These are phyloP conservation scores for Calonectria multiphialidica DNA, from an alignment of 2,329 filamentous ascomycete species.

Conservation along the genomic window DNA sequence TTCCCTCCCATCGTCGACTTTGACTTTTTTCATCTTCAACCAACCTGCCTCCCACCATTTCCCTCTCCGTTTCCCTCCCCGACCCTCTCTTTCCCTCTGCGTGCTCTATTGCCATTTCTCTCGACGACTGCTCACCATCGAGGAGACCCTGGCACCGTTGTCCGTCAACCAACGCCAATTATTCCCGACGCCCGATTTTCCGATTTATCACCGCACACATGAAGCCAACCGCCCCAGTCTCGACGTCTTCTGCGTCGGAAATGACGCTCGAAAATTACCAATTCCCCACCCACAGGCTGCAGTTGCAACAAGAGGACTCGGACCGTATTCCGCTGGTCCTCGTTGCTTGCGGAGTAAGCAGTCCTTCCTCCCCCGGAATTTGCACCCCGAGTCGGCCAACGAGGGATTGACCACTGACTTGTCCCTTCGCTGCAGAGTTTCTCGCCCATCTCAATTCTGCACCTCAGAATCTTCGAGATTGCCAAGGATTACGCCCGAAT, in stretches of 20 bases:
- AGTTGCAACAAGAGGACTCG: slow-evolving; percentile 2
- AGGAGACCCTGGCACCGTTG: not conserved
- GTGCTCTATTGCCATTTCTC: no score
- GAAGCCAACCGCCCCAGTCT: not conserved
- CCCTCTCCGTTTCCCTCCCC: not conserved
- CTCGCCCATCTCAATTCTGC: not conserved
- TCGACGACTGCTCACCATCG: not conserved
- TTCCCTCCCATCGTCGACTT: not conserved
- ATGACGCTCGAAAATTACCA: slow-evolving; percentile 6
- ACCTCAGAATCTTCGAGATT: slow-evolving; percentile 1
- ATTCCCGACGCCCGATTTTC: not conserved
- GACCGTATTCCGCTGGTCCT: slow-evolving; percentile 1
- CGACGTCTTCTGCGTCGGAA: not conserved
- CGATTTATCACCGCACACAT: not conserved
- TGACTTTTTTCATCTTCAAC: not conserved
- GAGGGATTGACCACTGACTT: not conserved
- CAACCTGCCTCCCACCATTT: not conserved
- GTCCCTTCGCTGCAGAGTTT: not conserved
- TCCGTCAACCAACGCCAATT: not conserved
- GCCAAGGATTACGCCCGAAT: not conserved
- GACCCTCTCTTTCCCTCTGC: not conserved
- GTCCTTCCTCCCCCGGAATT: not conserved
- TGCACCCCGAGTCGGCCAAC: not conserved
- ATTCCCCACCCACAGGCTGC: not conserved
- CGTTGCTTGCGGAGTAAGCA: slow-evolving; percentile 5